Conservation (phyloP, 768 basidiomycete species). For the Pleurotus tuber-regium region DNA sequence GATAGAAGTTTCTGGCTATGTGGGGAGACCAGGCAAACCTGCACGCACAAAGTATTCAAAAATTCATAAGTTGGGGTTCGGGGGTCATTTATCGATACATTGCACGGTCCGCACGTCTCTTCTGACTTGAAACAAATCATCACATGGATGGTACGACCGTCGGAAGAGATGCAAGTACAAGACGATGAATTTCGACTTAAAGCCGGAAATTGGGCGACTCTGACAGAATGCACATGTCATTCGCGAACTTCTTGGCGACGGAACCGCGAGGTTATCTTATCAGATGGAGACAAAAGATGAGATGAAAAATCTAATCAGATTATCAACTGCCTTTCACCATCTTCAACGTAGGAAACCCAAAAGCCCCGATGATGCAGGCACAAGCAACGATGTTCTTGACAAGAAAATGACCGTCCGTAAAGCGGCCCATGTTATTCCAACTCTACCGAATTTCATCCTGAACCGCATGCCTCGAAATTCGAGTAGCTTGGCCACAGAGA, state of each 20-base stretch:
- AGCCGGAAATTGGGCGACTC: not conserved
- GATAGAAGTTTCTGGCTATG: too few species aligned
- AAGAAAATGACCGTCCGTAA: not conserved
- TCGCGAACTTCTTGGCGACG: not conserved
- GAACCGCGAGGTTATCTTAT: constrained; percentile 9
- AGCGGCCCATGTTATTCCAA: constrained; percentile 9
- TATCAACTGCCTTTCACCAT: constrained; percentile 8
- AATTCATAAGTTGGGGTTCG: too few species aligned
- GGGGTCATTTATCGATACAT: too few species aligned
- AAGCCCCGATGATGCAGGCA: not conserved
- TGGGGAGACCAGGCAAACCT: too few species aligned
- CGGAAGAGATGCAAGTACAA: not conserved
- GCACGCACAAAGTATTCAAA: too few species aligned
- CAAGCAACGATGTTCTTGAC: constrained; percentile 4
- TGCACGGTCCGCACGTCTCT: too few species aligned
- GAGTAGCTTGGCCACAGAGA: not conserved
- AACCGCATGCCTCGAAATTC: not conserved
- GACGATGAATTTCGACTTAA: not conserved
- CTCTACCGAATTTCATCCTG: not conserved
- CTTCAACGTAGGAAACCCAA: not conserved
- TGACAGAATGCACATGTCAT: not conserved
- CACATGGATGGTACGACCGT: constrained; percentile 2
- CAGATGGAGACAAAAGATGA: constrained; percentile 1
- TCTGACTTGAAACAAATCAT: not conserved
- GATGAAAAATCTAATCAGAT: constrained; percentile 6